Conservation (phyloP, 2,329 filamentous ascomycete genomes). For the Fusarium pininemorale region DNA sequence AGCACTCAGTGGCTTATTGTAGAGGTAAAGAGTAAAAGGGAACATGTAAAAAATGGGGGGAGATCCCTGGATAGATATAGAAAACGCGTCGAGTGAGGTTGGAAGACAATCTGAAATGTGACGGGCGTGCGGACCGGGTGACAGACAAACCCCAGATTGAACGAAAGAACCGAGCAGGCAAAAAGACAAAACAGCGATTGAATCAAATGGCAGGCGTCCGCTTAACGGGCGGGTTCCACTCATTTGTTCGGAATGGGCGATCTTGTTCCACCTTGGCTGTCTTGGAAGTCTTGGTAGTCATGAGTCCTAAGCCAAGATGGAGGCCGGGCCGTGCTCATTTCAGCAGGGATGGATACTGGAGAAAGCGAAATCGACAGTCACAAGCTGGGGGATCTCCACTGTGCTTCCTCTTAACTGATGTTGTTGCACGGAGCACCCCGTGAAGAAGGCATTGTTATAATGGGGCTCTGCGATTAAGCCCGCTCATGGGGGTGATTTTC, state of each 20-base stretch:
- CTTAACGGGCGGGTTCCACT: neutral
- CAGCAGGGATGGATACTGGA: neutral
- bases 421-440: slow-evolving; percentile 12
- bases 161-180: slow-evolving; percentile 13
- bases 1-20: neutral
- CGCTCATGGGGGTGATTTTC: slow-evolving; percentile 1
- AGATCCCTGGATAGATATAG: slow-evolving; percentile 16
- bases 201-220: slow-evolving; percentile 3
- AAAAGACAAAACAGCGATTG: neutral
- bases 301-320: slow-evolving; percentile 15
- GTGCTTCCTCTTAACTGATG: neutral
- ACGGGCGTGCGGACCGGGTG: slow-evolving; percentile 21
- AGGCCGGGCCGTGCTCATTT: neutral
- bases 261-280: slow-evolving; percentile 25
- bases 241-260: slow-evolving; percentile 20
- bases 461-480: slow-evolving; percentile 10
- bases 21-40: neutral
- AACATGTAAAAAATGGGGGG: neutral
- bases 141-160: slow-evolving; percentile 18
- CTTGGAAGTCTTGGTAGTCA: slow-evolving; percentile 25
- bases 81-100: neutral
- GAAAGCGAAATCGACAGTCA: neutral
- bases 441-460: neutral
- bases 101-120: neutral
- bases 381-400: slow-evolving; percentile 11